Evolutionary conservation across 805 yeast genomes (phyloP), one percentile per base, ranked within the genome.

Genomic region (Hanseniaspora lindneri): DNA sequence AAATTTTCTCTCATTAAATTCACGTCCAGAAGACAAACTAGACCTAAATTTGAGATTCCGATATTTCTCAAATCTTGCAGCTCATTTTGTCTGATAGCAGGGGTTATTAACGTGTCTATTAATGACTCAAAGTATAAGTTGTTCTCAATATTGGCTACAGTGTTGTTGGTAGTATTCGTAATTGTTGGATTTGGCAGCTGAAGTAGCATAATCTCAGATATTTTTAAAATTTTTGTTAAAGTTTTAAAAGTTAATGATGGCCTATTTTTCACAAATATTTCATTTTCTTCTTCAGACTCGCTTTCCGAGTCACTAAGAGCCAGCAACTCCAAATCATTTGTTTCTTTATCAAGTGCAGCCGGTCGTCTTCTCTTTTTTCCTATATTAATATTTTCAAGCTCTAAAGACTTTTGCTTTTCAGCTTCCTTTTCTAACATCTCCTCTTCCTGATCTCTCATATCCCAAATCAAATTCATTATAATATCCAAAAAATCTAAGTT

Each of bases 401-500:
- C 66, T 48, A 60, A 56, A 53, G 39, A 16, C 41, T 40, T 24
- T 46, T 47, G 51, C 39, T 39, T 50, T 41, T 44, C 46, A 21
- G 34, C 40, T 33, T 53, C 54, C 47, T 59, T 60, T 46, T 51
- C 60, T 34, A 52, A 49, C 50, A 61, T 68, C 44, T 66, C 71
- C 29, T 39, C 40, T 33, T 44, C 42, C 8, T 78, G 71, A 61
- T 87, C 96, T 60, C 85, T 75, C 43, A 88, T 70, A 67, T 88
- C 96, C 36, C 85, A 78, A 33, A 87, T 78, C 16, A 86, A 76
- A 68, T 89, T 96, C n/a, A 82, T 75, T 17, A 83, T 72, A 77
- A 86, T 80, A 32, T 83, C 77, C 23, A 84, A 75, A 60, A 88
- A 88, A 66, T 89, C 95, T 49, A 79, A 74, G 57, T 86, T 95